Percentiles rank a stretch among this genome's conserved stretches.
phyloP scores from a whole-genome alignment of 2,329 filamentous ascomycete species.

The Colletotrichum eleusines region DNA sequence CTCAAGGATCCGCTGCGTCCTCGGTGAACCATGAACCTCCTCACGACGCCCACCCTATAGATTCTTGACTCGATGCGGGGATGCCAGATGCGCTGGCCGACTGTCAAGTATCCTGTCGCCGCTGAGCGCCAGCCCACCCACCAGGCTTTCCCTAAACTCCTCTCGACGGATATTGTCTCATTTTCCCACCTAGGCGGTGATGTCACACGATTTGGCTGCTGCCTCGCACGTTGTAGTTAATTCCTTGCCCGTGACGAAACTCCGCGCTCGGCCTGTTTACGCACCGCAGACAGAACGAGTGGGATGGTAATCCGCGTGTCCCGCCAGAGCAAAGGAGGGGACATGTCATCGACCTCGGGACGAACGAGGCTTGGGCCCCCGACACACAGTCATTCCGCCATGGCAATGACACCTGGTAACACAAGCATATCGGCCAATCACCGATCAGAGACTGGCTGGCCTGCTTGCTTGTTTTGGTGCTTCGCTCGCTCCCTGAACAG shows the following conservation, averaged over 20 bases:
- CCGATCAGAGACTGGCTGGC: not conserved
- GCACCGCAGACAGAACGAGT: constrained; percentile 18
- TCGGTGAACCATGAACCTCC: constrained; percentile 31
- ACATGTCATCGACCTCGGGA: constrained; percentile 29
- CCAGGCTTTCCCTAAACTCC: not conserved
- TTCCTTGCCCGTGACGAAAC: constrained; percentile 22
- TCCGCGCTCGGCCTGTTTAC: constrained; percentile 15
- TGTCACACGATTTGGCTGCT: constrained; percentile 19
- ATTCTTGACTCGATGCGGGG: constrained; percentile 15
- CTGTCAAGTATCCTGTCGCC: constrained; percentile 15
- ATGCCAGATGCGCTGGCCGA: constrained; percentile 5
- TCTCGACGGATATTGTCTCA: constrained; percentile 1
- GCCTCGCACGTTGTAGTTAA: not conserved
- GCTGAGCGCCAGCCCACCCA: constrained; percentile 6
- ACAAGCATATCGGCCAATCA: constrained; percentile 18
- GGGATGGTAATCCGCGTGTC: constrained; percentile 21
- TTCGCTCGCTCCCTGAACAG: constrained; percentile 22
- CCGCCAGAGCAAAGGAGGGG: constrained; percentile 21
- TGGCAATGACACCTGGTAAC: constrained; percentile 26
- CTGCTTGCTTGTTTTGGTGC: constrained; percentile 25
- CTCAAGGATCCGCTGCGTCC: constrained; percentile 29
- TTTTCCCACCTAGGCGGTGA: constrained; percentile 17
- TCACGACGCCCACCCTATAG: constrained; percentile 21
- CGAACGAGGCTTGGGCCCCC: constrained; percentile 26
- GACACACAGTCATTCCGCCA: constrained; percentile 16